Evolutionary conservation across 208 protist genomes (phyloP).

Genomic region (Trypanosoma vivax): DNA sequence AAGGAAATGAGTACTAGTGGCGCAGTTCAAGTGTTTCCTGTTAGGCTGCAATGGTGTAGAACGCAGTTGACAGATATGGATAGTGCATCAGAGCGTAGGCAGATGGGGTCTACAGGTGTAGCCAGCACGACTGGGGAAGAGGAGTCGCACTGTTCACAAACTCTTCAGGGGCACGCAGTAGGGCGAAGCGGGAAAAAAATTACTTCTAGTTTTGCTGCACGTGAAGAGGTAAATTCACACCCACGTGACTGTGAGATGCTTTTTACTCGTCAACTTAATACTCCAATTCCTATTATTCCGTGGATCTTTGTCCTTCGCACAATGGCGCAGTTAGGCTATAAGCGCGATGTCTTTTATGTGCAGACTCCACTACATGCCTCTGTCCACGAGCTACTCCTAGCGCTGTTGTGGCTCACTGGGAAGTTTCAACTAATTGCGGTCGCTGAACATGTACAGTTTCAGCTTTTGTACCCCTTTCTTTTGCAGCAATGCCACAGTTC

Average conservation of each 20-base stretch:
- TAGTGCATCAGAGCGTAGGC: background rate
- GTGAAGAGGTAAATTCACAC: background rate
- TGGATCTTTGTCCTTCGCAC: constrained; percentile 53
- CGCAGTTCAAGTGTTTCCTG: background rate
- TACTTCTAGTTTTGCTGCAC: too few relatives aligned
- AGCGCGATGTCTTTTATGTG: constrained; percentile 51
- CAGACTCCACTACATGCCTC: constrained; percentile 42
- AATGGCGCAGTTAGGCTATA: constrained; percentile 56
- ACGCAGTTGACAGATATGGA: background rate
- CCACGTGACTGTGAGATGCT: background rate
- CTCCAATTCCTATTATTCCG: constrained; percentile 23
- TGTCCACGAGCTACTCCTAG: constrained; percentile 59
- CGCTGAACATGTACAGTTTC: constrained; percentile 63
- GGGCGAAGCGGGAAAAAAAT: too few relatives aligned
- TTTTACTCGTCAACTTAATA: constrained; percentile 6
- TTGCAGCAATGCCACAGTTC: constrained; percentile 16
- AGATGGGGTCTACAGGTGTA: background rate
- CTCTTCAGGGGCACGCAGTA: too few relatives aligned
- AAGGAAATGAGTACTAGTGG: background rate
- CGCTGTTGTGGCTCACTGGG: constrained; percentile 72
- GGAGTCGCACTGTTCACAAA: too few relatives aligned
- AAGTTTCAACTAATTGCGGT: constrained; percentile 53
- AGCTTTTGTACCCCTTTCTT: constrained; percentile 42
- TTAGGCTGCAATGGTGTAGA: constrained; percentile 3
- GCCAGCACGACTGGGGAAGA: background rate